Conservation (phyloP, 2,329 filamentous ascomycete genomes). For the Diaporthe sp. region DNA sequence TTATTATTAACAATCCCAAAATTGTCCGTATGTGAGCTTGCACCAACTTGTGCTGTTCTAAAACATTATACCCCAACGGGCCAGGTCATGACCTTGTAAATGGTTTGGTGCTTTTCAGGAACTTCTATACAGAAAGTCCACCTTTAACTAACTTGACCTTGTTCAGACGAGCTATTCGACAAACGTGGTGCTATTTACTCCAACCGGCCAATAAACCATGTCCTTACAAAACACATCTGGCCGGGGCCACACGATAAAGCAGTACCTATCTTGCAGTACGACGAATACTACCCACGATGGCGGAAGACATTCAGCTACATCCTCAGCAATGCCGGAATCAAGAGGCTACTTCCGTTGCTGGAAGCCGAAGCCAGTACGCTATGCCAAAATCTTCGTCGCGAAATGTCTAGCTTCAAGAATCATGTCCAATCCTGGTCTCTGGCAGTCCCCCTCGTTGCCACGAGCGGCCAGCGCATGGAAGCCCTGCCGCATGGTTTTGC, state of each 20-base stretch:
- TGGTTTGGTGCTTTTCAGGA: too few species aligned
- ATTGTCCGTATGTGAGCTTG: conserved; percentile 45
- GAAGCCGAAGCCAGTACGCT: conserved; percentile 6
- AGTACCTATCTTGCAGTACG: conserved; percentile 23
- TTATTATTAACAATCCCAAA: conserved; percentile 52
- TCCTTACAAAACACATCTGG: conserved; percentile 40
- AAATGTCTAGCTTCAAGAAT: neutral
- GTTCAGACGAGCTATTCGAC: conserved; percentile 52
- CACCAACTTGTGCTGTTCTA: too few species aligned
- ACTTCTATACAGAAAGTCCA: too few species aligned
- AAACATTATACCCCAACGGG: too few species aligned
- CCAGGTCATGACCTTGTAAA: too few species aligned
- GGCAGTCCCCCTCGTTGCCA: neutral
- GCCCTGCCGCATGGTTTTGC: neutral
- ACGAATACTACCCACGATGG: conserved; percentile 19
- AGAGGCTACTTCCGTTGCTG: conserved; percentile 20
- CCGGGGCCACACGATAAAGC: neutral
- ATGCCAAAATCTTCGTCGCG: neutral
- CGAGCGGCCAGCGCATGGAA: conserved; percentile 11
- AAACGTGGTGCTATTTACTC: conserved; percentile 55
- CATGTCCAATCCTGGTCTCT: conserved; percentile 3
- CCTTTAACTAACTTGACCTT: neutral
- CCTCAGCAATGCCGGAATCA: conserved; percentile 16
- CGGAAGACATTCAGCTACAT: conserved; percentile 8
- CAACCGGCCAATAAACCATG: conserved; percentile 51